Evolutionary conservation across 441 rosid genomes (phyloP), one percentile per base, ranked within the genome.

Genomic region (Flueggea neowawraea): DNA sequence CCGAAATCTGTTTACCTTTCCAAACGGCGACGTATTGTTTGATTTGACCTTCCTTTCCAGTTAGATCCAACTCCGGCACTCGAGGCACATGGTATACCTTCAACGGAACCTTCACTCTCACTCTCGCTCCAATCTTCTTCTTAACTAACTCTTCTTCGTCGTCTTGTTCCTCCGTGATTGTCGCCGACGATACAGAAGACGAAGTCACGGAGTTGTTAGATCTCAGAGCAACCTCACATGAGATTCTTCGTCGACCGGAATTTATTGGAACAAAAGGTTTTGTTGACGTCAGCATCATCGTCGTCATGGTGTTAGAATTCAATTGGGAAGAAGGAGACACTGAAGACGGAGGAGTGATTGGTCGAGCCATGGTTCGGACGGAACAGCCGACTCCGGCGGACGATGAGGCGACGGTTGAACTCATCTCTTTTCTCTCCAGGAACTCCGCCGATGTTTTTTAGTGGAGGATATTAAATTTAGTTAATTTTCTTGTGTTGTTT

Each of bases 31-130:
- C 95, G 75, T 80, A 78, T 73, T 87, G 89, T 82, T 94, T 94
- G 31, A 91, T 54, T n/a, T 64, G 71, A 16, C 99, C 99, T 77
- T 91, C 97, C 90, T 76, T 77, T 10, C 90, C 99, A 44, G 69
- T 66, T 75, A 94, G 80, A 72, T 94, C 99, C 49, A 84, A 57
- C 78, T 94, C 96, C 17, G 88, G 86, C 13, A 87, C 94, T n/a
- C 86, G 83, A 54, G 85, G 88, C 43, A 91, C 95, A 61, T 94
- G 99, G 77, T 91, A 91, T 6, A 91, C 96, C 73, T 87, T 94
- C 70, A 94, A 62, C 39, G 95, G 95, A 49, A 50, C 94, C 55
- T 72, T 94, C 55, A 94, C 97, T 83, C 84, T 82, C 60, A 94
- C 80, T 76, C 72, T 86, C 6, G 85, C 81, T 32, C 99, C 99